Evolutionary conservation across 2,329 filamentous ascomycete genomes (phyloP).

Genomic region (Sclerotinia sclerotiorum): DNA sequence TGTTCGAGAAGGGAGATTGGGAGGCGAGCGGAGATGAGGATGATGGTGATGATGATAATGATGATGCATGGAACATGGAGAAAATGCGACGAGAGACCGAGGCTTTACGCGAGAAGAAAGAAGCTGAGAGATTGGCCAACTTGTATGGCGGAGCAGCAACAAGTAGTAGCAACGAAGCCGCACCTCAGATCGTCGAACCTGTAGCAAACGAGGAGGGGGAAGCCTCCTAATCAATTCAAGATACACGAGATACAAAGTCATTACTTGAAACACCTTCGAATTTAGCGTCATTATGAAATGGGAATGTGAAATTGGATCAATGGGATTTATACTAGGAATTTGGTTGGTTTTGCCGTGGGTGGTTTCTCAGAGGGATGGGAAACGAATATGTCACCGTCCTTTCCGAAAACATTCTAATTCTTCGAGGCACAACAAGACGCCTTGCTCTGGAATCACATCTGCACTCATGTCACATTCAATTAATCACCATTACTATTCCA

Average conservation of each 20-base stretch:
- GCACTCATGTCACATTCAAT: too few relatives aligned
- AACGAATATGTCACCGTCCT: neutral
- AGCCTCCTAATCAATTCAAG: slow-evolving; percentile 29
- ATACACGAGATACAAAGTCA: slow-evolving; percentile 14
- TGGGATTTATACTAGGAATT: neutral
- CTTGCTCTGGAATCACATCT: neutral
- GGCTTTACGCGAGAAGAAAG: slow-evolving; percentile 67
- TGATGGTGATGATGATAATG: slow-evolving; percentile 48
- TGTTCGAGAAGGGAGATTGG: slow-evolving; percentile 98
- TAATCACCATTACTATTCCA: neutral
- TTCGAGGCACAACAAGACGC: neutral
- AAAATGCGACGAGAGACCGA: slow-evolving; percentile 85
- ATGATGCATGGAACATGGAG: slow-evolving; percentile 71
- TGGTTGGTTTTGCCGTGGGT: neutral
- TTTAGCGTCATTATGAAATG: slow-evolving; percentile 34
- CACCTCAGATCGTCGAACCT: slow-evolving; percentile 25
- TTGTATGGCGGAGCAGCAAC: slow-evolving; percentile 29
- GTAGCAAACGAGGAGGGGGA: slow-evolving; percentile 27
- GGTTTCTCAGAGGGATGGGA: neutral
- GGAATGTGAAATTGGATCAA: slow-evolving; percentile 19
- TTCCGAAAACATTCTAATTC: neutral
- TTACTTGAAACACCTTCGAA: slow-evolving; percentile 25
- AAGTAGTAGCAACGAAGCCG: slow-evolving; percentile 27
- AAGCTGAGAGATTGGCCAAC: slow-evolving; percentile 64
- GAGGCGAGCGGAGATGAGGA: slow-evolving; percentile 60